Percentiles rank a stretch among this genome's conserved stretches.
Conservation (phyloP, 2,329 filamentous ascomycete species). For the Chrysosporium keratinophilum region DNA sequence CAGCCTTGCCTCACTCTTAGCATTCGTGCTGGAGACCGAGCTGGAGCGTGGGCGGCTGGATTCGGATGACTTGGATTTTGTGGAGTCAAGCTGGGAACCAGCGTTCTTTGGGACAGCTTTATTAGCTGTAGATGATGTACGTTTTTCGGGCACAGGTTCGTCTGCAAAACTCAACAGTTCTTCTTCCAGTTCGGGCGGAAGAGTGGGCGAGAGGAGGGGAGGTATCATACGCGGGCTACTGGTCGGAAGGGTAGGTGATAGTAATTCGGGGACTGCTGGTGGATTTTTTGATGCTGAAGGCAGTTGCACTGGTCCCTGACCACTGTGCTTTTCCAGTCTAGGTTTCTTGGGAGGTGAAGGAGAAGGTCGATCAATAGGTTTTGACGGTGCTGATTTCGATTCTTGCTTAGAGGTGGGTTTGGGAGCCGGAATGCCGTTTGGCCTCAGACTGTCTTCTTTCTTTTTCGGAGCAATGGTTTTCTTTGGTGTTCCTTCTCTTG, state of each 20-base stretch:
- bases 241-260: conserved; percentile 36
- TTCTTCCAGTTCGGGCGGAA: conserved; percentile 46
- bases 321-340: conserved; percentile 2
- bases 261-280: conserved; percentile 28
- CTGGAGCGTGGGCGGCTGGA: conserved; percentile 15
- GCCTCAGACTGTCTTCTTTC: background rate
- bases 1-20: conserved; percentile 6
- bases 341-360: conserved; percentile 31
- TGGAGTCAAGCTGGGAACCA: background rate
- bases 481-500: background rate
- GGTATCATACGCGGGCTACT: conserved; percentile 38
- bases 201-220: conserved; percentile 47
- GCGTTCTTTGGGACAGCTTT: background rate
- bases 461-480: background rate
- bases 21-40: conserved; percentile 15
- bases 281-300: conserved; percentile 20
- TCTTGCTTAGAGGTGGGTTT: background rate
- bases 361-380: conserved; percentile 19
- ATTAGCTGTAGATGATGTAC: background rate
- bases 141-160: conserved; percentile 20
- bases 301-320: conserved; percentile 22
- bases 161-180: conserved; percentile 38
- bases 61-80: background rate
- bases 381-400: background rate
- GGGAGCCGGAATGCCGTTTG: background rate